Evolutionary conservation across 169 alveolate genomes (phyloP).

Genomic region (Perkinsus olseni): DNA sequence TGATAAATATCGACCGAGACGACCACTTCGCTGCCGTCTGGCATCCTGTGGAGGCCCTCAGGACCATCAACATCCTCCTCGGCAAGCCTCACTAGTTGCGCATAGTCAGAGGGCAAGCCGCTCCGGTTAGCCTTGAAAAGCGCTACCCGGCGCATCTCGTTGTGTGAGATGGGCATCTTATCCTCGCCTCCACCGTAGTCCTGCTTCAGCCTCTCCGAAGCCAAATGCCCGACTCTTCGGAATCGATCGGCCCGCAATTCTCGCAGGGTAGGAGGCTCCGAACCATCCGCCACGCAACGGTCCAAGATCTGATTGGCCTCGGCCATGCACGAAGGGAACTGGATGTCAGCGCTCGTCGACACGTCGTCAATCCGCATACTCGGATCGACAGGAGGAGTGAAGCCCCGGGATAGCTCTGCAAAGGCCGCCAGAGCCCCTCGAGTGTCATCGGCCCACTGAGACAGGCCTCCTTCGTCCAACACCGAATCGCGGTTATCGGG

Average conservation of each 20-base stretch:
- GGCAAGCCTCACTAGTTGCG: not conserved
- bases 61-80: not conserved
- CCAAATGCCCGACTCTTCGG: not conserved
- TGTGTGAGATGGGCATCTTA: not conserved
- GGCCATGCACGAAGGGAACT: not conserved
- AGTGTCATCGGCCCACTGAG: not conserved
- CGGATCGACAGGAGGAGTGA: not conserved
- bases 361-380: not conserved
- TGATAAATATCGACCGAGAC: not conserved
- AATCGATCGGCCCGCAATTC: not conserved
- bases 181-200: not conserved
- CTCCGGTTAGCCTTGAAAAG: not conserved
- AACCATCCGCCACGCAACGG: not conserved
- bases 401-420: not conserved
- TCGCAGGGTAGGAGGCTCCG: not conserved
- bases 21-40: not conserved
- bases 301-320: not conserved
- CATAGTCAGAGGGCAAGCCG: not conserved
- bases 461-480: not conserved
- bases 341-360: not conserved
- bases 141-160: not conserved
- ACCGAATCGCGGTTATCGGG: not conserved
- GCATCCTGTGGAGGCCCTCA: not conserved
- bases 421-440: not conserved
- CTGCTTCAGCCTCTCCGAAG: not conserved